A percentile compares a stretch with the other conserved stretches of the same genome.
These are phyloP conservation scores for Medicago lupulina DNA, from an alignment of 306 rosid species.

Conservation along the genomic window DNA sequence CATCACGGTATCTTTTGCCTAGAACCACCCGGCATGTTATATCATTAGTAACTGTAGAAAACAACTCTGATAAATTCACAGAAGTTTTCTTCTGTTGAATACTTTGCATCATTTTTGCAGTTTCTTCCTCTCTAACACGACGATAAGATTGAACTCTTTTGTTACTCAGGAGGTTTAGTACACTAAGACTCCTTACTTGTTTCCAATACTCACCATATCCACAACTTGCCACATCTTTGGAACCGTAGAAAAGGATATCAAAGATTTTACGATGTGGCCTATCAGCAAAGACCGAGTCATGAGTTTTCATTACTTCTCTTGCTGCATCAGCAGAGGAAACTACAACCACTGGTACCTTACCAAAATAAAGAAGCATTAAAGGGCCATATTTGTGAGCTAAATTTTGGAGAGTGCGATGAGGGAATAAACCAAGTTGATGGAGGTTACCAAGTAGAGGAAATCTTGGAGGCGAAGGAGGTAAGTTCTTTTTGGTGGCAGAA, in stretches of 20 bases:
- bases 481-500: background rate
- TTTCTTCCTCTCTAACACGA: background rate
- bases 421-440: background rate
- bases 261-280: background rate
- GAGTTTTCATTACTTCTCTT: background rate
- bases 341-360: background rate
- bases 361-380: conserved; percentile 4
- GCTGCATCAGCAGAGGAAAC: background rate
- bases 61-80: background rate
- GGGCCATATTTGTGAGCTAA: conserved; percentile 5
- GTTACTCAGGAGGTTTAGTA: background rate
- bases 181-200: background rate
- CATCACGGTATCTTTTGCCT: conserved; percentile 19
- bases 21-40: conserved; percentile 18
- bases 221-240: background rate
- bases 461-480: background rate
- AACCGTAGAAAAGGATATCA: background rate
- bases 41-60: background rate
- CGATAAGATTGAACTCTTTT: background rate
- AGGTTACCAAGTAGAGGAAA: background rate
- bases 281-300: background rate
- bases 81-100: background rate
- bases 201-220: background rate
- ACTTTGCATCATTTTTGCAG: background rate
- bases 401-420: background rate